Conservation (phyloP, 345 rosid genomes). For the Brassica carinata region DNA sequence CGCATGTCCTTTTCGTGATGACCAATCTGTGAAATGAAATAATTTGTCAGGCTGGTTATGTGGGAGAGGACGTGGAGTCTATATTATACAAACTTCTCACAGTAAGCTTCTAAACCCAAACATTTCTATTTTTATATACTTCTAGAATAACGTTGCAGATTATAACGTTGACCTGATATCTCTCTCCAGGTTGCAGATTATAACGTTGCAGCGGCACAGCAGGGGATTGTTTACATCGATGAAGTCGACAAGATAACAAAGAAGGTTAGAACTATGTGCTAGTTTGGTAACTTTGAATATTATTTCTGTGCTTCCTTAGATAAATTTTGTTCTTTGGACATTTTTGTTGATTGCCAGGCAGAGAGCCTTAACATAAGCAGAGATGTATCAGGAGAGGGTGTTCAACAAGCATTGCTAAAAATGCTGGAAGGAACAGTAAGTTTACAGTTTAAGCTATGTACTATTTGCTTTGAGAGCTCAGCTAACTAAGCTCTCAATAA, state of each 20-base stretch:
- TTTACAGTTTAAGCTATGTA: constrained; percentile 23
- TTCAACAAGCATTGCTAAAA: constrained; percentile 94
- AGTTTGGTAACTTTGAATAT: constrained; percentile 14
- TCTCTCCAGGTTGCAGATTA: constrained; percentile 82
- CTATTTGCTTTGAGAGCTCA: constrained; percentile 10
- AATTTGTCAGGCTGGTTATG: constrained; percentile 93
- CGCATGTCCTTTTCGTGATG: constrained; percentile 30
- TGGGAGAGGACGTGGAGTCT: constrained; percentile 99
- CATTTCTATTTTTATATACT: neutral
- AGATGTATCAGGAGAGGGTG: constrained; percentile 99
- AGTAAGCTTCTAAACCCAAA: constrained; percentile 43
- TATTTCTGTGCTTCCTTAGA: neutral
- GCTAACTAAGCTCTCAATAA: neutral
- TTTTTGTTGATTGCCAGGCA: constrained; percentile 56
- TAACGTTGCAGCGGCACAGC: constrained; percentile 98
- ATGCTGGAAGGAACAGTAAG: constrained; percentile 99
- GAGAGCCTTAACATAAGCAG: constrained; percentile 96
- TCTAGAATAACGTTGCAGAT: constrained; percentile 70
- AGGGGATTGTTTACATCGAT: constrained; percentile 97
- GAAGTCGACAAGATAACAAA: constrained; percentile 99
- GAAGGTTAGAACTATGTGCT: constrained; percentile 55
- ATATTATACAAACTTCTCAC: constrained; percentile 93
- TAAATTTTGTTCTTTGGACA: constrained; percentile 8
- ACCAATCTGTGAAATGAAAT: constrained; percentile 41
- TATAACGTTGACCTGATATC: constrained; percentile 59